phyloP scores from a whole-genome alignment of 1,139 yeast genomes.

The Blastobotrys persicus region DNA sequence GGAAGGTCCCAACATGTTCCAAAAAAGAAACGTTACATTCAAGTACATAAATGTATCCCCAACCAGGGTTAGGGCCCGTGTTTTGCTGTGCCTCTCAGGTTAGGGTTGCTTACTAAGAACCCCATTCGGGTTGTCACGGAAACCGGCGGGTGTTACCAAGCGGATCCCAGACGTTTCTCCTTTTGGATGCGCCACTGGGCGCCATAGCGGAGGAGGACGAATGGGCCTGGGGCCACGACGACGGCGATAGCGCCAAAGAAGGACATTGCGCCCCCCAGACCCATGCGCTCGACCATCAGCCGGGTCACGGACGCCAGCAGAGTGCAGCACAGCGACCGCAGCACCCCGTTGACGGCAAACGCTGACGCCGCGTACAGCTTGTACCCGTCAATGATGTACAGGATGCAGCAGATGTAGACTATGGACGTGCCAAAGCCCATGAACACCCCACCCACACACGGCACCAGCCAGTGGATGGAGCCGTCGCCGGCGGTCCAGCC shows the following conservation, averaged over 20 bases:
- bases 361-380: constrained; percentile 66
- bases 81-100: too few species aligned
- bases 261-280: constrained; percentile 19
- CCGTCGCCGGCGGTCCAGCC: constrained; percentile 52
- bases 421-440: constrained; percentile 72
- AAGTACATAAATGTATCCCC: too few species aligned
- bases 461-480: constrained; percentile 70
- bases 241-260: constrained; percentile 18
- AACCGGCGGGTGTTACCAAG: too few species aligned
- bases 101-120: too few species aligned
- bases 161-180: constrained; percentile 3
- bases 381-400: constrained; percentile 66
- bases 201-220: constrained; percentile 16
- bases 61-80: too few species aligned
- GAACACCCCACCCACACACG: constrained; percentile 70
- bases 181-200: constrained; percentile 12
- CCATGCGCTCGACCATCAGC: constrained; percentile 17
- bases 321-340: constrained; percentile 39
- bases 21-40: neutral
- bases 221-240: constrained; percentile 19
- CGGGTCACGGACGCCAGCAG: constrained; percentile 15
- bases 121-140: too few species aligned
- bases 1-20: neutral
- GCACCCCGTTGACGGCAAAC: constrained; percentile 52
- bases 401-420: constrained; percentile 66